Conservation (phyloP, 2,329 filamentous ascomycete genomes). For the Domatiomyces catenatus region DNA sequence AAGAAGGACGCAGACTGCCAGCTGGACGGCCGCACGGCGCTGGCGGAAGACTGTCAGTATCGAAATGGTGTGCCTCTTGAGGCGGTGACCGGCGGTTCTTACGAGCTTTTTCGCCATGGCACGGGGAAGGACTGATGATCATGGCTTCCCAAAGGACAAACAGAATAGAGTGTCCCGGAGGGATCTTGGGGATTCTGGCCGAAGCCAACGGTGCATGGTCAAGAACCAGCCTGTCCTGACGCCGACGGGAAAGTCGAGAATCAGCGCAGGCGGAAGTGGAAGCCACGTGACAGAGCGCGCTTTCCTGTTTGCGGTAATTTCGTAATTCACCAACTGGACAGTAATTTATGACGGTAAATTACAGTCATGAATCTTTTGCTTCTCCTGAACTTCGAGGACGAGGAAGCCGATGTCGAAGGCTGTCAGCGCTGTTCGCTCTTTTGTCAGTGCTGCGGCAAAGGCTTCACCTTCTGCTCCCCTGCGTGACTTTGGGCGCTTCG, state of each 20-base stretch:
- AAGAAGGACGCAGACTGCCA: constrained; percentile 49
- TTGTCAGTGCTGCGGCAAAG: background rate
- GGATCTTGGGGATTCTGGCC: background rate
- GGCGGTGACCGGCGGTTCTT: background rate
- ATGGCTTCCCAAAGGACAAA: background rate
- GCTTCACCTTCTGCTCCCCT: background rate
- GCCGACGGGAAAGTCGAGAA: background rate
- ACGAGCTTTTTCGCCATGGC: background rate
- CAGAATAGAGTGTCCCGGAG: background rate
- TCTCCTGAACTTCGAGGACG: too few relatives aligned
- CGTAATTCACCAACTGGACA: too few relatives aligned
- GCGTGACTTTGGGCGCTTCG: background rate
- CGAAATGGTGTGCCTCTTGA: background rate
- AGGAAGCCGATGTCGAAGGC: background rate
- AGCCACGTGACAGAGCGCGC: too few relatives aligned
- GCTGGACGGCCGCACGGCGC: constrained; percentile 57
- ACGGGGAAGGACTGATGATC: background rate
- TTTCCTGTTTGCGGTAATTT: too few relatives aligned
- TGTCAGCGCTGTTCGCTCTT: background rate
- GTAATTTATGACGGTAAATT: too few relatives aligned
- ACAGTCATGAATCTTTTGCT: too few relatives aligned
- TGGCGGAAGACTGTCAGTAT: constrained; percentile 16
- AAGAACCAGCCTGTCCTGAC: background rate
- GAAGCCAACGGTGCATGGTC: background rate
- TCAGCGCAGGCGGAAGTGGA: background rate